Conservation (phyloP, 495 filamentous ascomycete genomes). For the Penicillium diatomitis region DNA sequence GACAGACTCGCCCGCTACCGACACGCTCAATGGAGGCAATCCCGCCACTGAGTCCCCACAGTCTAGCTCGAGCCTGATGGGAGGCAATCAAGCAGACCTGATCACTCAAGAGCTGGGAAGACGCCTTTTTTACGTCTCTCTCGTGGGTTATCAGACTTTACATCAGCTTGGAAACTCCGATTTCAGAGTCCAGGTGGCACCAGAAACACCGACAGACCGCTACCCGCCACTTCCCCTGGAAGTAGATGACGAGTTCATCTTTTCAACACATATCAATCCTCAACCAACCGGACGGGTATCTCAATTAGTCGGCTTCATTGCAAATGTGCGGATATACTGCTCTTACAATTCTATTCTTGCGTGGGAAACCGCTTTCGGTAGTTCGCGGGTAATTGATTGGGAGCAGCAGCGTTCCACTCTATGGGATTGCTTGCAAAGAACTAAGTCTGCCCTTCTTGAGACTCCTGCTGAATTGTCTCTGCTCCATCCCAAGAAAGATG, state of each 20-base stretch:
- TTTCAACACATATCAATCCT: conserved; percentile 46
- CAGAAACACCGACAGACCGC: conserved; percentile 59
- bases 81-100: conserved; percentile 40
- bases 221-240: conserved; percentile 76
- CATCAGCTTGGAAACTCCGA: conserved; percentile 62
- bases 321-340: conserved; percentile 60
- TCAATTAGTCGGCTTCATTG: conserved; percentile 63
- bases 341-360: conserved; percentile 60
- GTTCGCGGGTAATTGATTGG: conserved; percentile 62
- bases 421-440: conserved; percentile 48
- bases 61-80: conserved; percentile 11
- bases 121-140: conserved; percentile 69
- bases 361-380: conserved; percentile 66
- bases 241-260: conserved; percentile 71
- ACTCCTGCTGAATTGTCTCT: conserved; percentile 55
- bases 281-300: conserved; percentile 58
- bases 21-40: conserved; percentile 13
- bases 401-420: conserved; percentile 57
- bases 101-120: conserved; percentile 70
- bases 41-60: conserved; percentile 15
- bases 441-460: conserved; percentile 50
- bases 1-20: conserved; percentile 12
- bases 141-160: conserved; percentile 53
- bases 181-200: conserved; percentile 55
- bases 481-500: conserved; percentile 13